Percentiles rank a stretch among this genome's conserved stretches.
These are phyloP conservation scores for Conticribra weissflogii DNA, from an alignment of 108 stramenopile genomes.

Conservation along the genomic window DNA sequence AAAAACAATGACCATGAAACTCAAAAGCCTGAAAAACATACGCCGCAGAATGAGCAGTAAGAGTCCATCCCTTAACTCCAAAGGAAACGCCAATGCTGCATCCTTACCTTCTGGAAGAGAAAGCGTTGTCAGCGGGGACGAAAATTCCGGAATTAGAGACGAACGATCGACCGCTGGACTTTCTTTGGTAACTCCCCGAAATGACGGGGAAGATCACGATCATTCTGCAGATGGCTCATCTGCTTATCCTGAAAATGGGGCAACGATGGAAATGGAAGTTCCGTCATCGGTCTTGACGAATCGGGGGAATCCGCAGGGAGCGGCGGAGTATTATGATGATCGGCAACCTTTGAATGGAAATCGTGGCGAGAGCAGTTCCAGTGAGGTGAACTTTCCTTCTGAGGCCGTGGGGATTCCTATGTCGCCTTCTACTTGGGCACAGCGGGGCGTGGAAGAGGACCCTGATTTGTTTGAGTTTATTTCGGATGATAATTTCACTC, in stretches of 20 bases:
- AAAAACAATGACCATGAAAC: slow-evolving; percentile 2
- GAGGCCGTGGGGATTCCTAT: neutral
- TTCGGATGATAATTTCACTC: slow-evolving; percentile 44
- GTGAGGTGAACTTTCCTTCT: neutral
- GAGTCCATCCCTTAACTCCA: neutral
- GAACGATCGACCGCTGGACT: neutral
- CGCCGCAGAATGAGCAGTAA: slow-evolving; percentile 2
- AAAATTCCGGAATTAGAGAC: neutral
- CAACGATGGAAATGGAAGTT: slow-evolving; percentile 11
- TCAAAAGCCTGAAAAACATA: slow-evolving; percentile 5
- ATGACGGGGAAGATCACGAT: neutral
- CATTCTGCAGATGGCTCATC: neutral
- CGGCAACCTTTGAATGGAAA: neutral
- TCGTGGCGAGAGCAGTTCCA: neutral
- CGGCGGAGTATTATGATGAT: slow-evolving; percentile 1
- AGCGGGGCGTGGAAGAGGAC: too few species aligned
- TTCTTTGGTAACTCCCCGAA: neutral
- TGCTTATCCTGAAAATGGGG: neutral
- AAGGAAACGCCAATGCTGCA: slow-evolving; percentile 1
- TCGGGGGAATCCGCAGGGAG: slow-evolving; percentile 25
- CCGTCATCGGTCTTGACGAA: neutral
- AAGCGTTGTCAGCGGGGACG: neutral
- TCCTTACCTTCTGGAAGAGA: neutral
- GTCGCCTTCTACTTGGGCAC: too few species aligned
- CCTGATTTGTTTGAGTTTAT: slow-evolving; percentile 41